Evolutionary conservation across 2,329 filamentous ascomycete species (phyloP).

Genomic region (Colletotrichum echinochloae): DNA sequence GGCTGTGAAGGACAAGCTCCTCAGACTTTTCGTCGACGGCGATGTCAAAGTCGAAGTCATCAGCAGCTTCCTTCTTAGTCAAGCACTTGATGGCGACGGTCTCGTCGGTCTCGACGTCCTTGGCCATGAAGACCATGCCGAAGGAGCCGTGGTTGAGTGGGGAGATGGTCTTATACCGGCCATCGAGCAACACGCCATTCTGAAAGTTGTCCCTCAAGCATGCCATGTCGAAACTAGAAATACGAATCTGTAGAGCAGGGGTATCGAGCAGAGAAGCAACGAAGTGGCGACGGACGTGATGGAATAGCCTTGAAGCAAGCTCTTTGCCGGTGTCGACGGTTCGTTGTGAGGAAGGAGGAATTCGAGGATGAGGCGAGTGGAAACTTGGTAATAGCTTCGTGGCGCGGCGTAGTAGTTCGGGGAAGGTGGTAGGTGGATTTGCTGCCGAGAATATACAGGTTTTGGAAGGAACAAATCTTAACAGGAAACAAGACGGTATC

Average conservation of each 20-base stretch:
- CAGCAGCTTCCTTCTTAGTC: constrained; percentile 79
- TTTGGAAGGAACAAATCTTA: constrained; percentile 34
- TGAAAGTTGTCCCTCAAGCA: constrained; percentile 88
- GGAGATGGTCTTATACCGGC: constrained; percentile 90
- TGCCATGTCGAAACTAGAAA: constrained; percentile 68
- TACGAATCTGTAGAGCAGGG: constrained; percentile 42
- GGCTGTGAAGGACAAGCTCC: constrained; percentile 82
- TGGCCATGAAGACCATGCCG: constrained; percentile 96
- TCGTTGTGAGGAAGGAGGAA: constrained; percentile 17
- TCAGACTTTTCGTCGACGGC: constrained; percentile 86
- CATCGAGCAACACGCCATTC: constrained; percentile 83
- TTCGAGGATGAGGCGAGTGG: not conserved
- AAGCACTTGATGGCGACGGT: constrained; percentile 96
- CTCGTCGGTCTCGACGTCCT: constrained; percentile 80
- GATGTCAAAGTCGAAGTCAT: constrained; percentile 71
- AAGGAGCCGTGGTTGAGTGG: constrained; percentile 99
- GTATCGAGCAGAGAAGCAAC: constrained; percentile 35
- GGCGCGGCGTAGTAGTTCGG: not conserved
- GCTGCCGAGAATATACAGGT: constrained; percentile 38
- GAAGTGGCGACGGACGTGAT: constrained; percentile 21
- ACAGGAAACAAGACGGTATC: constrained; percentile 42
- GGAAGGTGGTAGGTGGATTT: constrained; percentile 1
- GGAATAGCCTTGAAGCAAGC: constrained; percentile 29
- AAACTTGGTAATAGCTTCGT: constrained; percentile 1
- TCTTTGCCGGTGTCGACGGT: constrained; percentile 8